A percentile compares a stretch with the other conserved stretches of the same genome.
Conservation (phyloP, 345 rosid genomes). For the Brassica incana region DNA sequence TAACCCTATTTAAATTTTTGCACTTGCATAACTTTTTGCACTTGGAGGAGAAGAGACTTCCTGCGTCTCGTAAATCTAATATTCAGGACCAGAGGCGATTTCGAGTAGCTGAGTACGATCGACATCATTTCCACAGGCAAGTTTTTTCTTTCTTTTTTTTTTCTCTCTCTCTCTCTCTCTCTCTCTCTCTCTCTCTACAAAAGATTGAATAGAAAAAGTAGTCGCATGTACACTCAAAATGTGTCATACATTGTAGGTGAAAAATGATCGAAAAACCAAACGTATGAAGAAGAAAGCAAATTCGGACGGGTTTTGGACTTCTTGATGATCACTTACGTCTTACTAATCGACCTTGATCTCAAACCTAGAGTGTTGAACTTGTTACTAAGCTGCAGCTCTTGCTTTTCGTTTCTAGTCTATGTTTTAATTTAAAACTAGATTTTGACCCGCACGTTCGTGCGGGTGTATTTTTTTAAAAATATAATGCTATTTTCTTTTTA, state of each 20-base stretch:
- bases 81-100: too few relatives aligned
- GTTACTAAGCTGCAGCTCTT: neutral
- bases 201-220: neutral
- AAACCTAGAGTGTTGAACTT: neutral
- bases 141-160: too few relatives aligned
- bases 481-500: too few relatives aligned
- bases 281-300: neutral
- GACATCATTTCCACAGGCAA: too few relatives aligned
- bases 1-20: neutral
- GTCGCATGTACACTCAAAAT: neutral
- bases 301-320: neutral
- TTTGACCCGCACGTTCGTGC: too few relatives aligned
- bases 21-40: neutral
- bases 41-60: neutral
- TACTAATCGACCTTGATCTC: neutral
- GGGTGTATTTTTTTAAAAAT: too few relatives aligned
- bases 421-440: neutral
- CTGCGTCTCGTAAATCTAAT: too few relatives aligned
- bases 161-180: too few relatives aligned
- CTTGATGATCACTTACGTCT: neutral
- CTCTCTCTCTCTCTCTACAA: too few relatives aligned
- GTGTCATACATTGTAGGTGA: neutral
- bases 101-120: too few relatives aligned
- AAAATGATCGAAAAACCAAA: neutral
- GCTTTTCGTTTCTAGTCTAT: too few relatives aligned